Conservation (phyloP, 306 rosid species). For the Sindora glabra region DNA sequence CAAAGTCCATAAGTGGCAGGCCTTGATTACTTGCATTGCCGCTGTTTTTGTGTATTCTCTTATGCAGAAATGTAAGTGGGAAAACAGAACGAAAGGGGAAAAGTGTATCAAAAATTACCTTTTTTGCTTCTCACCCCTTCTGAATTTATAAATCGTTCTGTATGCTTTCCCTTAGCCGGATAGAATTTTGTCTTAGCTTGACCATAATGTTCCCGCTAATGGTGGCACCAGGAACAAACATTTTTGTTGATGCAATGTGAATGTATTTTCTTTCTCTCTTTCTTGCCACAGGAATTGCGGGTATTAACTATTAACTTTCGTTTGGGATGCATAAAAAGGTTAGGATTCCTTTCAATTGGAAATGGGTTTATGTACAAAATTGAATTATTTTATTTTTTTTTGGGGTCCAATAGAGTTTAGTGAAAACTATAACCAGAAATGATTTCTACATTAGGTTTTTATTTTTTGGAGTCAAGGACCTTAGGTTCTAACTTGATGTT, state of each 20-base stretch:
- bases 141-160: conserved; percentile 12
- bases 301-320: no score
- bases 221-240: neutral
- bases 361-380: no score
- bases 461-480: no score
- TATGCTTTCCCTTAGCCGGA: neutral
- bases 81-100: neutral
- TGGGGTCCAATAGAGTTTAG: no score
- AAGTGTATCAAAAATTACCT: conserved; percentile 14
- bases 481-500: no score
- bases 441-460: no score
- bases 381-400: no score
- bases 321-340: no score
- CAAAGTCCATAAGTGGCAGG: conserved; percentile 85
- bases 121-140: conserved; percentile 22
- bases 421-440: no score
- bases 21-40: conserved; percentile 56
- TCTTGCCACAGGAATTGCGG: no score
- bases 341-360: no score
- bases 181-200: neutral
- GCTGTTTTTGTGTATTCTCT: conserved; percentile 61
- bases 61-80: conserved; percentile 42
- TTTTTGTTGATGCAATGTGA: neutral
- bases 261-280: no score
- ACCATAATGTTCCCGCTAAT: neutral